Conservation (phyloP, 495 filamentous ascomycete genomes). For the Xylaria curta region DNA sequence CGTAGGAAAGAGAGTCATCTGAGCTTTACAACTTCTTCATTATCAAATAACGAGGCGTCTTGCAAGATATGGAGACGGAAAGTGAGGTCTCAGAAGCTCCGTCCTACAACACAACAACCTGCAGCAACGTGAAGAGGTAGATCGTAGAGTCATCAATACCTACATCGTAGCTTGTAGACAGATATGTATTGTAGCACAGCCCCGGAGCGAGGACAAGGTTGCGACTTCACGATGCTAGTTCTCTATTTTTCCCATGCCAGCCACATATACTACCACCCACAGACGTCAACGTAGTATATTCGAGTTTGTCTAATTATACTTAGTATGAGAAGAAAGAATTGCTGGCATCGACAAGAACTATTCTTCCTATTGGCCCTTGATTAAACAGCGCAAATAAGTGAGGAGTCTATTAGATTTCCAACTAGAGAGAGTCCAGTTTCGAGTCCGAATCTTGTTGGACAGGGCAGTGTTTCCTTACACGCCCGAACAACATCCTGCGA, state of each 20-base stretch:
- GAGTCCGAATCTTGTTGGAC: background rate
- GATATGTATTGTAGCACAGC: background rate
- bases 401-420: background rate
- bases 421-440: background rate
- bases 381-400: constrained; percentile 1
- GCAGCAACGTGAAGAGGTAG: background rate
- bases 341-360: background rate
- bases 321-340: background rate
- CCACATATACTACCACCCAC: background rate
- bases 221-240: constrained; percentile 2
- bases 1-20: background rate
- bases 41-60: constrained; percentile 12
- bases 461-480: constrained; percentile 14
- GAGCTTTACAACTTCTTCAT: background rate
- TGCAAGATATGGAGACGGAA: background rate
- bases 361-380: background rate
- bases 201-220: background rate
- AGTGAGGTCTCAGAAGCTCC: constrained; percentile 16
- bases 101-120: constrained; percentile 6
- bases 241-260: background rate
- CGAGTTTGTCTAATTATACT: background rate
- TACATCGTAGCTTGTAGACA: background rate
- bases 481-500: constrained; percentile 35
- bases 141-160: background rate
- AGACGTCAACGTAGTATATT: background rate